Conservation (phyloP, 2,329 filamentous ascomycete genomes). For the Hypoxylon sp. region DNA sequence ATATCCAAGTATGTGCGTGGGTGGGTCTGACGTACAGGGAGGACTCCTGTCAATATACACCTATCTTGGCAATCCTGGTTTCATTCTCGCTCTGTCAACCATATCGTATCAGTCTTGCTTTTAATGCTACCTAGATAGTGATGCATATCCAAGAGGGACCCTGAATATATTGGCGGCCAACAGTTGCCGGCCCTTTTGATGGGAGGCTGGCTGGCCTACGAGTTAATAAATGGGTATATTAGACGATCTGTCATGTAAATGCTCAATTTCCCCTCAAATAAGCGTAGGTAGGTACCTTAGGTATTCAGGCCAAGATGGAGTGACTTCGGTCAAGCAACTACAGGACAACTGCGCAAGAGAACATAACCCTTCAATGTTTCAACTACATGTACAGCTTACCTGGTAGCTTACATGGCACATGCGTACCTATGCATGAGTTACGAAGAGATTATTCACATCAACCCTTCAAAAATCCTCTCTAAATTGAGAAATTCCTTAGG, state of each 20-base stretch:
- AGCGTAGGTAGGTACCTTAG: background rate
- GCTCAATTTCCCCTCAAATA: background rate
- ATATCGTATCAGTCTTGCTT: background rate
- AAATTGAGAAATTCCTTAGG: conserved; percentile 1
- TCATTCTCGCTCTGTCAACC: background rate
- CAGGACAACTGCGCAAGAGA: background rate
- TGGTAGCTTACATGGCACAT: background rate
- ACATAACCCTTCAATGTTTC: too few species aligned
- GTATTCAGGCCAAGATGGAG: background rate
- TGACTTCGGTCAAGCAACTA: background rate
- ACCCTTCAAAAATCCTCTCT: background rate
- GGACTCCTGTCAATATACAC: background rate
- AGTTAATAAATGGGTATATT: too few species aligned
- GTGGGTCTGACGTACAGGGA: too few species aligned
- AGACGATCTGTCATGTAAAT: background rate
- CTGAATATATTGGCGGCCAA: too few species aligned
- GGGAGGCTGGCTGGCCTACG: too few species aligned
- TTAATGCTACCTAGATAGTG: background rate
- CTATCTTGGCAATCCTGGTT: background rate
- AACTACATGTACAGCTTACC: background rate
- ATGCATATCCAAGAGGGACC: background rate
- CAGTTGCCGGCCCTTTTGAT: too few species aligned
- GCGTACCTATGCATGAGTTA: background rate
- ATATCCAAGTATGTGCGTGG: too few species aligned
- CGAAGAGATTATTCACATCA: background rate